phyloP scores from a whole-genome alignment of 306 rosid genomes.

The Prunus mongolica region DNA sequence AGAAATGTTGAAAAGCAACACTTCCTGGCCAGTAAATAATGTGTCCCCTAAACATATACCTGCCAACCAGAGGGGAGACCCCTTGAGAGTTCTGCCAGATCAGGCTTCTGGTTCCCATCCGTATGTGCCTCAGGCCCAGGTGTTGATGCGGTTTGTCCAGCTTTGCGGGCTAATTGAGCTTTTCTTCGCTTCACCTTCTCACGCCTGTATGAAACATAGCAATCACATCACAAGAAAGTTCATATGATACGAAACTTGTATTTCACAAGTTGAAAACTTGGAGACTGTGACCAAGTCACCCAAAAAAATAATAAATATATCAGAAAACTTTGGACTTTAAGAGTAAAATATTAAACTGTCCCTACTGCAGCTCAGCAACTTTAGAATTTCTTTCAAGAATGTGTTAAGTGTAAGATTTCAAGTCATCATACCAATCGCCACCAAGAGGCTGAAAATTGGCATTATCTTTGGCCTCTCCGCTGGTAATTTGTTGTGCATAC shows the following conservation, averaged over 20 bases:
- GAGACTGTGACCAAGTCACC: background rate
- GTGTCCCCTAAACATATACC: constrained; percentile 32
- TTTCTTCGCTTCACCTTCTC: constrained; percentile 85
- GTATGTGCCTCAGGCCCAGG: constrained; percentile 23
- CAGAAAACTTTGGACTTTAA: background rate
- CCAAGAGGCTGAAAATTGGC: constrained; percentile 97
- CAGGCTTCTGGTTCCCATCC: constrained; percentile 50
- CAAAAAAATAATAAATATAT: too few species aligned
- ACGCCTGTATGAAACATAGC: constrained; percentile 49
- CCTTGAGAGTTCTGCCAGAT: constrained; percentile 51
- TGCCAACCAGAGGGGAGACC: constrained; percentile 87
- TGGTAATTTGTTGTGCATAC: constrained; percentile 82
- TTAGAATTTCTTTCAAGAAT: background rate
- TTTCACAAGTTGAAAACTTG: background rate
- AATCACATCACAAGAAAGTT: background rate
- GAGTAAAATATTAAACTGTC: background rate
- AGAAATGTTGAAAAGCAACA: background rate
- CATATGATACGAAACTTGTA: background rate
- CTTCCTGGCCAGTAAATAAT: background rate
- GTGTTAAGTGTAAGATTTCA: background rate
- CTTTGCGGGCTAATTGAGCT: constrained; percentile 52
- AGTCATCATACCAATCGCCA: constrained; percentile 74
- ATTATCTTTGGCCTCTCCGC: constrained; percentile 94
- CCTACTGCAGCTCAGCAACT: background rate
- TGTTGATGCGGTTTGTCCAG: constrained; percentile 17